These are phyloP conservation scores for Francoa sonchifolia DNA, from an alignment of 441 rosid genomes.

Conservation along the genomic window DNA sequence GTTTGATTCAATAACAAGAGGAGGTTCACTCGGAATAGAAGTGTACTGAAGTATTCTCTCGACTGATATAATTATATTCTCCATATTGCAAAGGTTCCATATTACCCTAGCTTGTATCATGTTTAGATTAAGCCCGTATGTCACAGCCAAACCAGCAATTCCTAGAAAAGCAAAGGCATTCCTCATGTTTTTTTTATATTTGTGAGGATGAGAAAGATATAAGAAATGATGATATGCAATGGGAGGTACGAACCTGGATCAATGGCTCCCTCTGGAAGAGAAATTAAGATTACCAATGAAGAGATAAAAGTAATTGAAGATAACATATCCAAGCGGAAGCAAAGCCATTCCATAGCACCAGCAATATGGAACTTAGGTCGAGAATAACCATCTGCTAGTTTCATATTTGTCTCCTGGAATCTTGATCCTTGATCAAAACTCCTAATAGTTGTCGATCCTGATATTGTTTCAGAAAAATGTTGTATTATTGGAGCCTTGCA, in stretches of 20 bases:
- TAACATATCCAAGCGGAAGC: constrained; percentile 66
- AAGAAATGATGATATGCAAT: not conserved
- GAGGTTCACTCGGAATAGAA: constrained; percentile 62
- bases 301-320: constrained; percentile 59
- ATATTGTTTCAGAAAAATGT: constrained; percentile 75
- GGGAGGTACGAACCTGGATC: constrained; percentile 50
- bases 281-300: constrained; percentile 52
- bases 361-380: constrained; percentile 58
- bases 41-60: constrained; percentile 84
- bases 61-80: constrained; percentile 75
- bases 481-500: constrained; percentile 79
- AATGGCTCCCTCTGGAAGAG: constrained; percentile 53
- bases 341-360: constrained; percentile 83
- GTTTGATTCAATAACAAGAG: constrained; percentile 53
- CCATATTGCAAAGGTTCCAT: constrained; percentile 50
- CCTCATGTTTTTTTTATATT: constrained; percentile 3
- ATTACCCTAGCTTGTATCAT: constrained; percentile 52
- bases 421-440: constrained; percentile 70
- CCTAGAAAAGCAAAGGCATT: constrained; percentile 20
- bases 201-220: not conserved
- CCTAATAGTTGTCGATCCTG: constrained; percentile 75
- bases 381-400: constrained; percentile 54
- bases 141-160: constrained; percentile 77
- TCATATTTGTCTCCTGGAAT: constrained; percentile 50
- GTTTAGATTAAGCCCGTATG: constrained; percentile 74